Evolutionary conservation across 345 rosid species (phyloP).

Genomic region (Dimocarpus longan): DNA sequence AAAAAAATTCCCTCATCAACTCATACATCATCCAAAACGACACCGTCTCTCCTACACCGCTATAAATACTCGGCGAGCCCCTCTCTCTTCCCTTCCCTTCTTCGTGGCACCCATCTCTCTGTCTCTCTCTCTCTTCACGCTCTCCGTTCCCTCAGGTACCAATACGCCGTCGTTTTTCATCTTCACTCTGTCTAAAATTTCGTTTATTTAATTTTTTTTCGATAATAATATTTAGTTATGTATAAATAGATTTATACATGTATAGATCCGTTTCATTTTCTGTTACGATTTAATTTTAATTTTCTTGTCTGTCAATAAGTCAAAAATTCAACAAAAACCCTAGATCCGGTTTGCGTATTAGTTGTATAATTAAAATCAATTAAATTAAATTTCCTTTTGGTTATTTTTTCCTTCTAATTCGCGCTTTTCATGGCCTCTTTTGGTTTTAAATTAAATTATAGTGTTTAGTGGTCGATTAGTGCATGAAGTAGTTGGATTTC

Average conservation of each 20-base stretch:
- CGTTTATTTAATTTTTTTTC: too few relatives aligned
- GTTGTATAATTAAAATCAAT: constrained; percentile 12
- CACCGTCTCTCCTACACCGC: constrained; percentile 1
- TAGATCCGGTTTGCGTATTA: constrained; percentile 31
- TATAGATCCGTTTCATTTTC: background rate
- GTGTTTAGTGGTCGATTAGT: constrained; percentile 1
- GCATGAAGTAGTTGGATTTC: background rate
- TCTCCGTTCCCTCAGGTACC: constrained; percentile 38
- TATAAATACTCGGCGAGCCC: constrained; percentile 13
- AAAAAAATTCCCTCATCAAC: too few relatives aligned
- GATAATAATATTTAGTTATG: too few relatives aligned
- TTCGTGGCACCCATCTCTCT: constrained; percentile 29
- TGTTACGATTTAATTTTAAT: background rate
- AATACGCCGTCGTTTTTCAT: background rate
- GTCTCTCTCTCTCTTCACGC: constrained; percentile 23
- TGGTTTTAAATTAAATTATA: background rate
- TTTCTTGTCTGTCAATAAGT: background rate
- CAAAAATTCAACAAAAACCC: background rate
- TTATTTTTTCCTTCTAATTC: background rate
- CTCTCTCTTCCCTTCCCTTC: background rate
- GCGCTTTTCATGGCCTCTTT: background rate
- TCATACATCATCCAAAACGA: constrained; percentile 18
- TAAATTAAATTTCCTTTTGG: background rate
- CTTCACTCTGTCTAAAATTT: background rate
- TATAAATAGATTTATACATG: background rate